Evolutionary conservation across 805 yeast genomes (phyloP).

Genomic region (Candida easanensis): DNA sequence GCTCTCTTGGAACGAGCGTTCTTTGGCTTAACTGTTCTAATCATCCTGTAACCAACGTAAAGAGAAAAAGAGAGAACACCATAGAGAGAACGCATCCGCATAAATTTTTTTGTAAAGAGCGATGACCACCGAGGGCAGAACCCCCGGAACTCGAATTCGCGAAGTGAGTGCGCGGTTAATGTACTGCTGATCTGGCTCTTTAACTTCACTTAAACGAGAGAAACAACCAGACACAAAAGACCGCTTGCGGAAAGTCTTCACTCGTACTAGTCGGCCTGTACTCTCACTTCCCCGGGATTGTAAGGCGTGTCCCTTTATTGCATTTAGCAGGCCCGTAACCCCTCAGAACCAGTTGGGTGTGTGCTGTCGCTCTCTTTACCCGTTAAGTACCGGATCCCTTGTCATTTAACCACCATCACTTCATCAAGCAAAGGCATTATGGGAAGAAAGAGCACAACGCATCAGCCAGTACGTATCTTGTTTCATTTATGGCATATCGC

Average conservation of each 20-base stretch:
- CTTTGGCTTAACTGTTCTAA: slow-evolving; percentile 65
- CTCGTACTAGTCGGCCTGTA: no score
- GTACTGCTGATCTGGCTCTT: no score
- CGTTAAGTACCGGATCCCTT: not conserved
- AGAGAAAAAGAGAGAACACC: not conserved
- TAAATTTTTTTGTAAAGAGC: slow-evolving; percentile 9
- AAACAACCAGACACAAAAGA: no score
- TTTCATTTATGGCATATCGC: not conserved
- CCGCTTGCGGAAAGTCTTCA: no score
- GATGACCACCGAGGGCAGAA: slow-evolving; percentile 8
- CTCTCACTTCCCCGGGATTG: no score
- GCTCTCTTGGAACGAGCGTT: slow-evolving; percentile 96
- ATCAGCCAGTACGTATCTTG: not conserved
- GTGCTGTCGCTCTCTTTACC: not conserved
- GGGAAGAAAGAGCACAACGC: not conserved
- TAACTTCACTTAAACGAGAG: no score
- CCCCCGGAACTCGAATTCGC: not conserved
- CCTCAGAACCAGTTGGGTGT: no score
- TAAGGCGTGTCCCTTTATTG: no score
- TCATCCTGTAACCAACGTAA: slow-evolving; percentile 21
- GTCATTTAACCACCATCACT: not conserved
- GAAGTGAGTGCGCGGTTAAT: not conserved
- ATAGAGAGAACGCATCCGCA: slow-evolving; percentile 9
- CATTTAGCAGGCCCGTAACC: no score
- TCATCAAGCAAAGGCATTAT: not conserved